These are phyloP conservation scores for Scutellaria minor DNA, from an alignment of 257 asterid genomes.

Conservation along the genomic window DNA sequence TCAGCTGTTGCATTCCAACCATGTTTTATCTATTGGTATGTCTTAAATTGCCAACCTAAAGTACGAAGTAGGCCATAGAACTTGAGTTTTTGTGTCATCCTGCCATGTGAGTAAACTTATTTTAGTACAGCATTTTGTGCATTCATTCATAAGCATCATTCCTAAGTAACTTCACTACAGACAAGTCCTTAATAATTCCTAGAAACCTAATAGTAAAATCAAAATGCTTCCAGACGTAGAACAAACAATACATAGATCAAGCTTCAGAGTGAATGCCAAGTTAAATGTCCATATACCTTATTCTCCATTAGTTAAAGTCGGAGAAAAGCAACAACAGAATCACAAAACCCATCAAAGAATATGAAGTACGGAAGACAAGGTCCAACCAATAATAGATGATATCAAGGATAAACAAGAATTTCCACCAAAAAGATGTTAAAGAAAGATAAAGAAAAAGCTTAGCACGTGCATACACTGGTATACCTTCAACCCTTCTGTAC, in stretches of 20 bases:
- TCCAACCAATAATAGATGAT: slow-evolving; percentile 20
- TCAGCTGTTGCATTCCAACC: neutral
- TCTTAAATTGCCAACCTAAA: neutral
- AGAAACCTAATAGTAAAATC: neutral
- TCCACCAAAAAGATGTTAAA: neutral
- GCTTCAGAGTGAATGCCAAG: neutral
- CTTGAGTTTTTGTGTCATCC: slow-evolving; percentile 2
- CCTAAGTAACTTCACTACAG: slow-evolving; percentile 2
- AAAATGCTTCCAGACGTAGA: slow-evolving; percentile 3
- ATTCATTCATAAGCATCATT: neutral
- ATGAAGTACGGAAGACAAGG: neutral
- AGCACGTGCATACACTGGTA: slow-evolving; percentile 21
- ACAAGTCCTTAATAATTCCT: neutral
- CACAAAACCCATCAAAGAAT: slow-evolving; percentile 6
- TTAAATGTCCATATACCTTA: slow-evolving; percentile 15
- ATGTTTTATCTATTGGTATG: neutral
- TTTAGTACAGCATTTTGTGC: neutral
- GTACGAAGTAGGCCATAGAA: neutral
- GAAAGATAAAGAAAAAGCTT: neutral
- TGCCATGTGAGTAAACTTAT: slow-evolving; percentile 11
- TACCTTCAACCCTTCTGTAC: slow-evolving; percentile 86
- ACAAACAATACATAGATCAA: slow-evolving; percentile 15
- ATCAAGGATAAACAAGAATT: slow-evolving; percentile 12
- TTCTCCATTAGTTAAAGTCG: slow-evolving; percentile 2
- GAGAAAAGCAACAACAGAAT: slow-evolving; percentile 7